A percentile compares a stretch with the other conserved stretches of the same genome.
These are phyloP conservation scores for Pelargonium fulgidum DNA, from an alignment of 441 rosid genomes.

Conservation along the genomic window DNA sequence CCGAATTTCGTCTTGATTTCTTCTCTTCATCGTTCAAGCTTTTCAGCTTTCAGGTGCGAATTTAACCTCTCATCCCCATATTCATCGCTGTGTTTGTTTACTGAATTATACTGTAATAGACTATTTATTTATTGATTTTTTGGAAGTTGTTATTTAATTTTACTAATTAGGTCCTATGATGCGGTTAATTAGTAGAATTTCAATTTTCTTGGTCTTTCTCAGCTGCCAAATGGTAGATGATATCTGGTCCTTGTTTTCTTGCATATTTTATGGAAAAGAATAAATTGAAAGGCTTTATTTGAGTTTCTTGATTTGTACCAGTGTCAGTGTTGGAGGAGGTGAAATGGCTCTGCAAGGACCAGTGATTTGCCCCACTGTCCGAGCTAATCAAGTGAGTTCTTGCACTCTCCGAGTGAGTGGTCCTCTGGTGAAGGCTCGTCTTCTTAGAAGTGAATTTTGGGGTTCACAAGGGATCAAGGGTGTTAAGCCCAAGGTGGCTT, in stretches of 20 bases:
- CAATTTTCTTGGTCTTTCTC: neutral
- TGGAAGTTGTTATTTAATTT: neutral
- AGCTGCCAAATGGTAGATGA: neutral
- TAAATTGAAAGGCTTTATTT: neutral
- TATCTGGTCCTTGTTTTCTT: too few species aligned
- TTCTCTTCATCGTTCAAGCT: neutral
- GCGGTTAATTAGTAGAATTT: neutral
- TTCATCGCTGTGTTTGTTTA: neutral
- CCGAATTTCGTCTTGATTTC: neutral
- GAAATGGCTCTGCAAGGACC: conserved; percentile 52
- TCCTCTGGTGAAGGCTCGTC: conserved; percentile 37
- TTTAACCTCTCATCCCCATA: neutral
- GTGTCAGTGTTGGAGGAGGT: conserved; percentile 14
- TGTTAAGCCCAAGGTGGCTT: conserved; percentile 28
- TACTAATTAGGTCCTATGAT: neutral
- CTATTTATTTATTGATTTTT: neutral
- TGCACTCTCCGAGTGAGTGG: conserved; percentile 37
- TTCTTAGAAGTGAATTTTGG: conserved; percentile 42
- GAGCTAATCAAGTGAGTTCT: conserved; percentile 49
- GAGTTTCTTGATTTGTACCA: neutral
- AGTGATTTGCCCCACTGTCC: conserved; percentile 58
- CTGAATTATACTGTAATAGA: neutral
- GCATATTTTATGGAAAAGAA: too few species aligned
- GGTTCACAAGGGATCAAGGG: conserved; percentile 34
- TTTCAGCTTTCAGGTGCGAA: conserved; percentile 5